Base-by-base conservation (phyloP, 768 basidiomycete genomes). In the Boletus reticulatus region DNA sequence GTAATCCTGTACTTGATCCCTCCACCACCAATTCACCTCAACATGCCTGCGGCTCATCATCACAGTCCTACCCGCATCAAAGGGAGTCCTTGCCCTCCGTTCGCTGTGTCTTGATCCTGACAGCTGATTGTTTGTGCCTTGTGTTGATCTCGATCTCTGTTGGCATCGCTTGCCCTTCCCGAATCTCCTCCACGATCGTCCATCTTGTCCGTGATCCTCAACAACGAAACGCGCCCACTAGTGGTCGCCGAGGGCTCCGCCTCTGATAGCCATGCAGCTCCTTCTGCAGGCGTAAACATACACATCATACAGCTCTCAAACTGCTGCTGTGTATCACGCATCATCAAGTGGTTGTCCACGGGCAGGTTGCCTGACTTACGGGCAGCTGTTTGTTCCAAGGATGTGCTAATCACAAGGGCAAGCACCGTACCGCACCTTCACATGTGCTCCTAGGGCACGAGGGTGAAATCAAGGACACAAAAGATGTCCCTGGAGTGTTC, bases 381-480 rank as follows among this genome's bases (percentile, higher is more conserved):
- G 4, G 66, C 51, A 9, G 81, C 79, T 0, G 78, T 72, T 5
- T 68, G 70, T 20, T 77, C 74, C n/a, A 80, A 44, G 6, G 78
- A 81, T 0, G 74, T 69, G 62, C 69, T 80, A 56, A 87, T 66
- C 38, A 81, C 78, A 57, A 87, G 78, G 0, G 79, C 79, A n/a
- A 81, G 78, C 13, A 80, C 80, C 34, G 73, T 54, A 9, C 36
- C 36, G 2, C 17, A 34, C 4, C 20, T 9, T 11, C 37, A 42
- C 0, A 80, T 75, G 57, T 83, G 75, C 39, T 70, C 72, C 0
- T 77, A n/a, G 6, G 32, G 73, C 4, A 80, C 74, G 9, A 80
- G 76, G 58, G 81, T 80, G 12, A 85, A 82, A 65, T 88, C 86
- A 61, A 88, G 86, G 24, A 85, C 72, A 17, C 81, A 70, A 64